Conservation (phyloP, 345 rosid genomes). For the Brassica cretica region DNA sequence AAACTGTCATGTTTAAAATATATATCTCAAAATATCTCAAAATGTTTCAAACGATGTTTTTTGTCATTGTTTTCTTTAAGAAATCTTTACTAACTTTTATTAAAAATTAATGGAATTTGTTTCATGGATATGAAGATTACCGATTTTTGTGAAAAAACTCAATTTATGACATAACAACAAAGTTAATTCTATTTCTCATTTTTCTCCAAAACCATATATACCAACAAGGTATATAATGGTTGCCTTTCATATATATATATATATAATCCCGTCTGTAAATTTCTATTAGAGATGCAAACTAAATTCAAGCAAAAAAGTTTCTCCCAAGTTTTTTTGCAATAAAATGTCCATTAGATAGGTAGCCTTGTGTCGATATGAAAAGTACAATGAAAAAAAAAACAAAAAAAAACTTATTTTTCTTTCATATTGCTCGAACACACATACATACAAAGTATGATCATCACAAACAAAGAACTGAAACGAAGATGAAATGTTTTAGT, state of each 20-base stretch:
- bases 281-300: not conserved
- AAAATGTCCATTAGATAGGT: not conserved
- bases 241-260: not conserved
- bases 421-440: not conserved
- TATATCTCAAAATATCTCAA: not conserved
- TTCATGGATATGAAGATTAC: not conserved
- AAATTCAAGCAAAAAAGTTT: not conserved
- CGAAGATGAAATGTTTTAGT: not conserved
- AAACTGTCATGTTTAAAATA: not conserved
- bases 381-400: not conserved
- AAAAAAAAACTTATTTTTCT: not conserved
- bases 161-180: not conserved
- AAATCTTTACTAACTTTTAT: too few relatives aligned
- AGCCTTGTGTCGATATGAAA: not conserved
- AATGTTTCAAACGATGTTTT: not conserved
- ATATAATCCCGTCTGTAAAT: not conserved
- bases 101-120: not conserved
- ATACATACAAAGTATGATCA: not conserved
- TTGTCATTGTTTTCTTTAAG: not conserved
- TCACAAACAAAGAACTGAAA: not conserved
- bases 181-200: not conserved
- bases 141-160: not conserved
- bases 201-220: not conserved
- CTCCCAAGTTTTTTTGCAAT: not conserved
- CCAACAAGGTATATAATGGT: not conserved